phyloP scores from a whole-genome alignment of 225 moss, liverwort and hornwort species.

The Physcomitrellopsis africana region DNA sequence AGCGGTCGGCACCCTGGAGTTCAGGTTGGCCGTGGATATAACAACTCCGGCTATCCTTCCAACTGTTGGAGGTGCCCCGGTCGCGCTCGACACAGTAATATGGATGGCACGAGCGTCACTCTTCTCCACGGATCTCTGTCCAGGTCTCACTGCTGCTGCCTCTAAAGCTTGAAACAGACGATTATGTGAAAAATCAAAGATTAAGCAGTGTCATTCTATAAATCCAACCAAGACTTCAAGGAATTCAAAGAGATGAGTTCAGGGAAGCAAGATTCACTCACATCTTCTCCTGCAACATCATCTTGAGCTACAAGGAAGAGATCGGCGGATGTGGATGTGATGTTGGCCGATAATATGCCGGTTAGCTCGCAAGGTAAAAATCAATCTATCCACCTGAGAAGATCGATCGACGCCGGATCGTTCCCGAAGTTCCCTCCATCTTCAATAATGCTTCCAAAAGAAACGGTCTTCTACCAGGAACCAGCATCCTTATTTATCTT shows the following conservation, averaged over 20 bases:
- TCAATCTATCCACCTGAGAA: conserved; percentile 60
- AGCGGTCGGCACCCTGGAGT: conserved; percentile 27
- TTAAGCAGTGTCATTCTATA: background rate
- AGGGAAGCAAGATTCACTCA: conserved; percentile 18
- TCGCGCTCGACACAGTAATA: conserved; percentile 75
- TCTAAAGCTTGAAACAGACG: conserved; percentile 43
- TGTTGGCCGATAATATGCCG: conserved; percentile 34
- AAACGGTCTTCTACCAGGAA: conserved; percentile 46
- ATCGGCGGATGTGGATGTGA: conserved; percentile 59
- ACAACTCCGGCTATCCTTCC: conserved; percentile 76
- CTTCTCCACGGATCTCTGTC: conserved; percentile 51
- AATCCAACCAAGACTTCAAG: background rate
- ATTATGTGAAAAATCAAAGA: background rate
- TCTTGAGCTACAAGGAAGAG: conserved; percentile 38
- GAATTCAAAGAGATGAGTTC: background rate
- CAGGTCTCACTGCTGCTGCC: conserved; percentile 76
- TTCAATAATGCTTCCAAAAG: conserved; percentile 63
- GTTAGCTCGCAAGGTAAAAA: conserved; percentile 61
- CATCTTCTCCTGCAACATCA: conserved; percentile 81
- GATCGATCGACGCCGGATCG: conserved; percentile 48
- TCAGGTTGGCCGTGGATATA: conserved; percentile 68
- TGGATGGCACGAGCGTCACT: conserved; percentile 79
- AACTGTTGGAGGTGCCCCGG: conserved; percentile 46
- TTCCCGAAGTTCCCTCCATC: conserved; percentile 3
- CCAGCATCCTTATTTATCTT: conserved; percentile 46